Percentiles rank a stretch among this genome's conserved stretches.
phyloP scores from a whole-genome alignment of 2,329 filamentous ascomycete species.

The Fusarium praegraminearum region DNA sequence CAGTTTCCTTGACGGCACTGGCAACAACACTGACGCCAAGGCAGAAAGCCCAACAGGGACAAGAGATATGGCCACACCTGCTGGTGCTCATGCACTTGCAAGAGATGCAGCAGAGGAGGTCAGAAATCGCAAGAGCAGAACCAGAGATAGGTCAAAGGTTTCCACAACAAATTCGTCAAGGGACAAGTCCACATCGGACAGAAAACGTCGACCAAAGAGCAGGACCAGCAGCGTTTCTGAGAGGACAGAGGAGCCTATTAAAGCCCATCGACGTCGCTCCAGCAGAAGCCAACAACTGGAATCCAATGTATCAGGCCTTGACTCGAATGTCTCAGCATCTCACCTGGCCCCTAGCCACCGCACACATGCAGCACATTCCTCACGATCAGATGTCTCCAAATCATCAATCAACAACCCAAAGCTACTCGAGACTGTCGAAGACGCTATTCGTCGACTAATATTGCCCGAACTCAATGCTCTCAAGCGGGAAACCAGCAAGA shows the following conservation, averaged over 20 bases:
- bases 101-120: conserved; percentile 57
- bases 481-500: conserved; percentile 88
- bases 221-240: conserved; percentile 64
- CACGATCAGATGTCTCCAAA: conserved; percentile 64
- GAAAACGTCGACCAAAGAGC: conserved; percentile 61
- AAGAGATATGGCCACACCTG: conserved; percentile 54
- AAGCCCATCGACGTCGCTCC: conserved; percentile 62
- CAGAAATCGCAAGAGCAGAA: conserved; percentile 60
- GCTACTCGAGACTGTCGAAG: conserved; percentile 89
- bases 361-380: conserved; percentile 66
- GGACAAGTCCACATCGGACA: conserved; percentile 60
- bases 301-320: conserved; percentile 64
- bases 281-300: conserved; percentile 64
- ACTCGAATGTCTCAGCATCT: conserved; percentile 68
- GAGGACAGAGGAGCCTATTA: conserved; percentile 60
- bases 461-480: conserved; percentile 91
- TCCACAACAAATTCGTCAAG: conserved; percentile 56
- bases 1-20: conserved; percentile 71
- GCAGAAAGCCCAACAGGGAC: conserved; percentile 57
- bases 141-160: conserved; percentile 58
- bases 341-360: conserved; percentile 66
- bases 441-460: conserved; percentile 89
- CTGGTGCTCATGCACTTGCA: conserved; percentile 51
- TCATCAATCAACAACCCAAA: conserved; percentile 94
- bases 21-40: conserved; percentile 57